Evolutionary conservation across 2,329 filamentous ascomycete genomes (phyloP), one percentile per base, ranked within the genome.

Genomic region (Fusarium sp.): DNA sequence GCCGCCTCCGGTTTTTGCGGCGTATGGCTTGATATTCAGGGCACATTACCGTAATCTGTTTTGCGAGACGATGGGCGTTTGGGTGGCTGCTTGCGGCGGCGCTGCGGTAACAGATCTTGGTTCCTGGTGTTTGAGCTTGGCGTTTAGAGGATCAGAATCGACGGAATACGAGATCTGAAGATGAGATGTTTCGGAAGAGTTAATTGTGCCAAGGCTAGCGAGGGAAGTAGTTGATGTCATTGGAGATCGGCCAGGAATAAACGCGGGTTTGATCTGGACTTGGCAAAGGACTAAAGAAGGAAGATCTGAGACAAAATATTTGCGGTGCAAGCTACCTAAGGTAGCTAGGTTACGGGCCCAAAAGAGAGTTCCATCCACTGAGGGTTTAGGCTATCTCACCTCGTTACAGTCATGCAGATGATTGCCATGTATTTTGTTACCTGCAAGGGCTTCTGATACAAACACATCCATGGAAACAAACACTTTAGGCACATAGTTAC

Each of bases 11-110:
- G 33, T 3, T n/a, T 39, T 17, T 20, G 33, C 22, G 33, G 20
- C 33, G 33, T 31, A 25, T 52, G 27, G 39, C 5, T 60, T 68
- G 65, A 68, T 68, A 68, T 20, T 68, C 64, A 68, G 65, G 65
- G 64, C 57, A 27, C 4, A 29, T 64, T 68, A n/a, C 57, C 57
- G 18, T n/a, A 68, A 41, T n/a, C 7, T 47, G 44, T n/a, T 20
- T 10, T 25, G 29, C 4, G 38, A 33, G 38, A 33, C 38, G 38
- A 29, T 13, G 14, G 41, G 53, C 55, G 63, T 54, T 42, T 52
- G 29, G 22, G 65, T 68, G 63, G 65, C 63, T 68, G 65, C 29
- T 62, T 68, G 54, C 65, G 47, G 56, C 35, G 25, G 12, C 42
- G 44, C 63, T 50, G 35, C 29, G 52, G 60, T 46, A 55, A 62